Conservation (phyloP, 176 grass and related monocot species). For the Phoenix dactylifera region DNA sequence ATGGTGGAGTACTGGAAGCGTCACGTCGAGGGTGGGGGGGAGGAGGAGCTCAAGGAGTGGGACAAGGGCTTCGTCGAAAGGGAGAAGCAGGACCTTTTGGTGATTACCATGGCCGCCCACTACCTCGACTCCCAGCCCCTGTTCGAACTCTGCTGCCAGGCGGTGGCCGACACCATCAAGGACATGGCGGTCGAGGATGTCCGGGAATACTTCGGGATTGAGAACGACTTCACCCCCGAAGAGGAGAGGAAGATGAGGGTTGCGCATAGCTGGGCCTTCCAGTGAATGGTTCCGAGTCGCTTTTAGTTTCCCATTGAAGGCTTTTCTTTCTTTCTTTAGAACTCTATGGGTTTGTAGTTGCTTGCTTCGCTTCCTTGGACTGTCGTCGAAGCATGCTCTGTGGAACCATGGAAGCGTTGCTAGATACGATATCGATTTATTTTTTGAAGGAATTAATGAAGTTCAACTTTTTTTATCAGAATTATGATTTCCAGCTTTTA, state of each 20-base stretch:
- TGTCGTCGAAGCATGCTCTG: no score
- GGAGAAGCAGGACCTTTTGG: not conserved
- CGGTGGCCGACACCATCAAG: constrained; percentile 1
- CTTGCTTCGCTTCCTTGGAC: no score
- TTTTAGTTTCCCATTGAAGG: no score
- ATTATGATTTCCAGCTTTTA: no score
- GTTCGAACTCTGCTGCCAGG: not conserved
- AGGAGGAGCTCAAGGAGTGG: not conserved
- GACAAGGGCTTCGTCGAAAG: constrained; percentile 1
- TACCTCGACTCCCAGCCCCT: constrained; percentile 7
- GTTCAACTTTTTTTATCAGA: no score
- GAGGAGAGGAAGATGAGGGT: not conserved
- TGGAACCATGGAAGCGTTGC: no score
- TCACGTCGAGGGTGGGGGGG: not conserved
- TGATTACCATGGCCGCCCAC: not conserved
- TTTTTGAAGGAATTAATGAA: no score
- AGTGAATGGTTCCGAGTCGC: not conserved
- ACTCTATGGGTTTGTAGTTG: no score
- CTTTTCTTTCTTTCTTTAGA: no score
- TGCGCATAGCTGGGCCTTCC: not conserved
- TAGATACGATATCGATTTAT: no score
- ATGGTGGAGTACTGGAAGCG: constrained; percentile 16
- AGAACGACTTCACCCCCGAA: constrained; percentile 10
- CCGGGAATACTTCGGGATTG: not conserved
- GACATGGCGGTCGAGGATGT: constrained; percentile 13